Conservation (phyloP, 139 green algal genomes). For the Chlorella ohadii region DNA sequence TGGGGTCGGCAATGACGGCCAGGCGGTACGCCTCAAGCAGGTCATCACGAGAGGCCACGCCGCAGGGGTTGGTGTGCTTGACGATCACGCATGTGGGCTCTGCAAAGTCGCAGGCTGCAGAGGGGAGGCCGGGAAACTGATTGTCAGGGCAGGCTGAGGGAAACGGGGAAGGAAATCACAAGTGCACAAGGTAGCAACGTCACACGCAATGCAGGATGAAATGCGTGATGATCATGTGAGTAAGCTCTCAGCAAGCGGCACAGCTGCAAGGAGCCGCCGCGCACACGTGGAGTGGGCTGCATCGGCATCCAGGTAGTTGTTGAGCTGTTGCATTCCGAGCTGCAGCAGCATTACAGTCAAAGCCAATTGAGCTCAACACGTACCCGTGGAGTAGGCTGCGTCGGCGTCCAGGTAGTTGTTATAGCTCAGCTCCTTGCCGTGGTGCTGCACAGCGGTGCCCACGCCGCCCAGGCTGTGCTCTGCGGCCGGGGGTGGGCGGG, state of each 20-base stretch:
- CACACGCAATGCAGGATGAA: too few species aligned
- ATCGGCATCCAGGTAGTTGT: constrained; percentile 99
- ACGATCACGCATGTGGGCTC: constrained; percentile 96
- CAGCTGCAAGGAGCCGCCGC: too few species aligned
- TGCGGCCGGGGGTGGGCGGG: neutral
- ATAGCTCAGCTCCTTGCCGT: constrained; percentile 99
- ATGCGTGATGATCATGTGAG: too few species aligned
- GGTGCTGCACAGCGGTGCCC: constrained; percentile 87
- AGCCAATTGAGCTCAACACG: too few species aligned
- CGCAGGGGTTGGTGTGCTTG: constrained; percentile 99
- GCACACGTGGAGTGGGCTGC: constrained; percentile 44
- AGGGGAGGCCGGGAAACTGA: too few species aligned
- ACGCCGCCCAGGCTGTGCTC: constrained; percentile 86
- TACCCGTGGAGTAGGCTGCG: constrained; percentile 46
- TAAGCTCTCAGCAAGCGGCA: neutral
- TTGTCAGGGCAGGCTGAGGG: too few species aligned
- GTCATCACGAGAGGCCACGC: constrained; percentile 81
- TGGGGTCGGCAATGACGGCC: constrained; percentile 94
- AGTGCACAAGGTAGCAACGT: too few species aligned
- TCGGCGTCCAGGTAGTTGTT: constrained; percentile 99
- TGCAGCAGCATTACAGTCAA: constrained; percentile 71
- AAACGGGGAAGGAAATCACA: too few species aligned
- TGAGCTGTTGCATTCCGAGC: too few species aligned
- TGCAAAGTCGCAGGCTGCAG: constrained; percentile 77
- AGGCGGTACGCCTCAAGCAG: constrained; percentile 94